Conservation (phyloP, 305 asterid genomes). For the Fraxinus dipetala region DNA sequence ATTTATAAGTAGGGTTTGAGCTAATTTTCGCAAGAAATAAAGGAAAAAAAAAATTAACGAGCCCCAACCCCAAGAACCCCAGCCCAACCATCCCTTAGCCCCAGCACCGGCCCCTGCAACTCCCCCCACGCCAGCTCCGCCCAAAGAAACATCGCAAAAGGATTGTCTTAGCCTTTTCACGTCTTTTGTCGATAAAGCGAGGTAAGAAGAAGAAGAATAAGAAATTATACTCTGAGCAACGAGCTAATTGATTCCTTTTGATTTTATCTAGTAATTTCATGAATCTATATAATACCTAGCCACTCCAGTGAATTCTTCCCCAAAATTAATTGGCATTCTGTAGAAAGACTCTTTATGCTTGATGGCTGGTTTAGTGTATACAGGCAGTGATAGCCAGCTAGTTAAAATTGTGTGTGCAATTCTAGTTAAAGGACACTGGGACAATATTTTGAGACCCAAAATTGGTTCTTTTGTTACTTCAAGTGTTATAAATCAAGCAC, state of each 20-base stretch:
- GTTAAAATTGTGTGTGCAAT: conserved; percentile 52
- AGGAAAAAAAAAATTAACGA: too few relatives aligned
- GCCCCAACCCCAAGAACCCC: neutral
- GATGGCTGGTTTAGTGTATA: conserved; percentile 44
- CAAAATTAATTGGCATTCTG: neutral
- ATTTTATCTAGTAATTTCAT: neutral
- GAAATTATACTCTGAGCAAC: neutral
- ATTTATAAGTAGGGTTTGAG: too few relatives aligned
- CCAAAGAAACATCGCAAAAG: neutral
- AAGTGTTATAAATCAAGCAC: conserved; percentile 48
- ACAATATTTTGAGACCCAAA: conserved; percentile 59
- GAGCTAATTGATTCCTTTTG: neutral
- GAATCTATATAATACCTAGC: neutral
- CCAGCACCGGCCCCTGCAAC: neutral
- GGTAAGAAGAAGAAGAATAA: neutral
- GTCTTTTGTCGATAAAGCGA: neutral
- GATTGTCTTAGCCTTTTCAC: neutral
- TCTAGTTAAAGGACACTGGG: conserved; percentile 68
- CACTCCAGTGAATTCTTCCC: conserved; percentile 2
- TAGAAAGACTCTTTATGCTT: conserved; percentile 9
- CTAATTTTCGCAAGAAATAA: too few relatives aligned
- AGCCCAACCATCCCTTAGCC: neutral
- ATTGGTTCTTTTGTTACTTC: conserved; percentile 58
- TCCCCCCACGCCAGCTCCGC: neutral
- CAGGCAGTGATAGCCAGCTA: conserved; percentile 37